Percentiles rank a stretch among this genome's conserved stretches.
These are phyloP conservation scores for Synchytrium microbalum DNA, from an alignment of 371 early-diverging fungal genomes.

Conservation along the genomic window DNA sequence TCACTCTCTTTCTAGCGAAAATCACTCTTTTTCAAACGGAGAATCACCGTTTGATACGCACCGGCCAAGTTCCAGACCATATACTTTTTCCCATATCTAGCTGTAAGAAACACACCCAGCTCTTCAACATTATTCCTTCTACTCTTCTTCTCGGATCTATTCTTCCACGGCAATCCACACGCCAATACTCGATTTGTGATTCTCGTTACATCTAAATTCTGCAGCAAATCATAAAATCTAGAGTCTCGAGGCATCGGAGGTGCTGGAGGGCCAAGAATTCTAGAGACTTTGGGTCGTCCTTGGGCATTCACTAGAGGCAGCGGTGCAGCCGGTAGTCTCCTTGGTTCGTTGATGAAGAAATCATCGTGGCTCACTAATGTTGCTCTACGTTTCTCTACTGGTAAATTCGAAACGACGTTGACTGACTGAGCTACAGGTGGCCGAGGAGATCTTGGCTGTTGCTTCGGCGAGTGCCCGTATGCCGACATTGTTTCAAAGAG, in stretches of 20 bases:
- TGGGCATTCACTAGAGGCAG: neutral
- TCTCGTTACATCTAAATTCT: slow-evolving; percentile 31
- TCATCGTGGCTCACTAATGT: slow-evolving; percentile 8
- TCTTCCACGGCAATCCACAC: slow-evolving; percentile 33
- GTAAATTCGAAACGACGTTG: neutral
- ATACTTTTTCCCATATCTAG: slow-evolving; percentile 33
- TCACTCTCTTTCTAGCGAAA: too few species aligned
- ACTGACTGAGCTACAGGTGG: neutral
- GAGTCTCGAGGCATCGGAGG: slow-evolving; percentile 22
- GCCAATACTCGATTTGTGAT: slow-evolving; percentile 39
- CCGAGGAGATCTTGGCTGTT: neutral
- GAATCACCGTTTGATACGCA: slow-evolving; percentile 8
- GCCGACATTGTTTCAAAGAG: too few species aligned
- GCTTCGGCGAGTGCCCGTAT: neutral
- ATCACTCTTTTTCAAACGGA: neutral
- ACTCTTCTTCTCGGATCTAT: slow-evolving; percentile 20
- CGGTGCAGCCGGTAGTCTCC: neutral
- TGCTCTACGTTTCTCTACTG: neutral
- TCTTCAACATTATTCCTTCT: slow-evolving; percentile 39
- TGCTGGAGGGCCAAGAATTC: slow-evolving; percentile 12
- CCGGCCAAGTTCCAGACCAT: slow-evolving; percentile 48
- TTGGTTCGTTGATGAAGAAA: neutral
- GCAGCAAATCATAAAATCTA: slow-evolving; percentile 15
- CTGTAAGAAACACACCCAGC: slow-evolving; percentile 35
- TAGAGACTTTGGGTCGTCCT: neutral